Evolutionary conservation across 495 filamentous ascomycete species (phyloP), one percentile per base, ranked within the genome.

Genomic region (Neurospora discreta): DNA sequence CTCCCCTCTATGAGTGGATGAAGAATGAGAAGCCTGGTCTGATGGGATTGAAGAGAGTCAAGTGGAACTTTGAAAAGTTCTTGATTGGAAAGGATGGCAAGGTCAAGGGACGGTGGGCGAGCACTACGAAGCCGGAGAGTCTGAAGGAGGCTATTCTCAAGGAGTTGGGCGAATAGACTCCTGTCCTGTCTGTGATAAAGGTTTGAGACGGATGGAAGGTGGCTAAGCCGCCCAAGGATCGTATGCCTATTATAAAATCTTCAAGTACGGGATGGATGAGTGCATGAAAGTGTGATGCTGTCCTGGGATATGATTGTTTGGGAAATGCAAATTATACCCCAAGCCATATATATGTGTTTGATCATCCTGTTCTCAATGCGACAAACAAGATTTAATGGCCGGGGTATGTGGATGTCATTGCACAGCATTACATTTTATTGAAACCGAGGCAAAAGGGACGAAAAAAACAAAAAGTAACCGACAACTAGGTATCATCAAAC

Each of bases 61-160:
- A 97, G 90, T 97, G 94, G 93, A 97, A 95, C 80, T 96, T 97
- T 81, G 96, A 99, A 85, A 99, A 99, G 87, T 98, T 97, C 81
- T 82, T 99, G 74, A 85, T 98, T 71, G 90, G 89, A n/a, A 86
- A 86, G 70, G 93, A 97, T 80, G 95, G 95, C 3, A 86, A 90
- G 81, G 94, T 98, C 38, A 91, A 89, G 77, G 84, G 82, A 8
- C 81, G 95, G 65, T 98, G 93, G 92, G 91, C 92, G 38, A 93
- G 91, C 77, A 89, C 88, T 15, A 92, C 91, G 13, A 97, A 93
- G 87, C 95, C 95, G 0, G 92, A 93, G 84, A 82, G 79, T 41
- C 78, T 99, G 79, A 89, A 94, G 87, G 81, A 81, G 67, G 78
- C 81, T 3, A 95, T 99, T 77, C 77, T 94, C 77, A 86, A 90